A percentile compares a stretch with the other conserved stretches of the same genome.
Evolutionary conservation across 2,329 filamentous ascomycete species (phyloP).

Genomic region (Paracoccidioides brasiliensis): DNA sequence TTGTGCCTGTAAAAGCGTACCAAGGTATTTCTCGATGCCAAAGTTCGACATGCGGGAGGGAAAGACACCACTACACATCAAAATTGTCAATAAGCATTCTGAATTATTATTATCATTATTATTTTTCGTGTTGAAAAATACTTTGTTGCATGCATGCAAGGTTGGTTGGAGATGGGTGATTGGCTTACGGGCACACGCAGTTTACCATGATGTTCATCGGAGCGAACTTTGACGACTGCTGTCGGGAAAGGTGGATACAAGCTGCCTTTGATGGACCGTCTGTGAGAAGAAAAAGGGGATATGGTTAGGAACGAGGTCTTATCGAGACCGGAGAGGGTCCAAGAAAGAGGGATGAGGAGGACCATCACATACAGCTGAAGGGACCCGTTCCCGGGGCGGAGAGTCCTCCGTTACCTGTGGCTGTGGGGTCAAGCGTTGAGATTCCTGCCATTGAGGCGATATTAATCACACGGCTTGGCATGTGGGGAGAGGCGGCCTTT

Average conservation of each 20-base stretch:
- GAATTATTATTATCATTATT: neutral
- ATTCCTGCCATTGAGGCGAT: conserved; percentile 32
- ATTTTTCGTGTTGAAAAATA: neutral
- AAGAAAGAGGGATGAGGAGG: neutral
- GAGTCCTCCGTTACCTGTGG: conserved; percentile 32
- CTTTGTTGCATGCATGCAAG: no score
- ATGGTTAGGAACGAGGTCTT: neutral
- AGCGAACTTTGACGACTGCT: conserved; percentile 30
- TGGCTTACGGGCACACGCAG: conserved; percentile 23
- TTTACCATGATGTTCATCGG: conserved; percentile 33
- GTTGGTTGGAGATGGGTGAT: neutral
- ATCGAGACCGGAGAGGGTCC: conserved; percentile 1
- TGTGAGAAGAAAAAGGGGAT: neutral
- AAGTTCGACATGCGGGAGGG: conserved; percentile 32
- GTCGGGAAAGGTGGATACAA: conserved; percentile 31
- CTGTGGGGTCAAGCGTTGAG: conserved; percentile 34
- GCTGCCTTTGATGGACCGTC: conserved; percentile 32
- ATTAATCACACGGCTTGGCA: conserved; percentile 29
- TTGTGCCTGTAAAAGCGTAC: conserved; percentile 30
- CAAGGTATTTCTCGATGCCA: conserved; percentile 30
- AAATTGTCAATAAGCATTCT: neutral
- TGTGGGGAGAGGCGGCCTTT: conserved; percentile 22
- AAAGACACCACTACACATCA: conserved; percentile 23
- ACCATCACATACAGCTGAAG: conserved; percentile 22
- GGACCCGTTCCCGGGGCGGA: conserved; percentile 30